Conservation (phyloP, 2,329 filamentous ascomycete species). For the Lachnum nothofagi region DNA sequence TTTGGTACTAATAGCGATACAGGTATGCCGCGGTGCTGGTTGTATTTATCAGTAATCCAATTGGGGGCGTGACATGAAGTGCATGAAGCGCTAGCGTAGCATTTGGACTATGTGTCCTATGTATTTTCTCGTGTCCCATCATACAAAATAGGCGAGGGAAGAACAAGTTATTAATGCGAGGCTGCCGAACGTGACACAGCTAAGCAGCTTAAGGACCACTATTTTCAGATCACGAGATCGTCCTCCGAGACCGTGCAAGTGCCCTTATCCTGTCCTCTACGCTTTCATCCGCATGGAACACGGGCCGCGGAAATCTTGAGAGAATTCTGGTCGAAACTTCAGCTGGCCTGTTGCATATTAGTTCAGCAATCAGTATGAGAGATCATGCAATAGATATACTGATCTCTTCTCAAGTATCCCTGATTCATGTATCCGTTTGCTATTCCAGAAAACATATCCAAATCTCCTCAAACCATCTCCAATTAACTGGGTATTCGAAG, state of each 20-base stretch:
- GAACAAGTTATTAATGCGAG: no score
- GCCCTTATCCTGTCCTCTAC: not conserved
- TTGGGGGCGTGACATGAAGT: no score
- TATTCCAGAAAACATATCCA: conserved; percentile 4
- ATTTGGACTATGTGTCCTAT: no score
- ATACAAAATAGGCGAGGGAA: no score
- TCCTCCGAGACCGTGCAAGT: not conserved
- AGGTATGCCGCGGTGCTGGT: no score
- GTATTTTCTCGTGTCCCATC: no score
- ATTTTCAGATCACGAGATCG: not conserved
- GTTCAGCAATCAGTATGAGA: not conserved
- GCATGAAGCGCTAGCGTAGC: no score
- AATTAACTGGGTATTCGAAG: not conserved
- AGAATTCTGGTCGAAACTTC: not conserved
- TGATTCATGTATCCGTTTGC: not conserved
- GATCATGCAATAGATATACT: not conserved
- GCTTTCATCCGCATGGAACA: not conserved
- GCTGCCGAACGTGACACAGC: no score
- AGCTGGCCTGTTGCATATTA: not conserved
- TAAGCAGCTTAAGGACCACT: no score
- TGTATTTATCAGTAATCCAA: no score
- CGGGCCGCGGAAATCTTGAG: not conserved
- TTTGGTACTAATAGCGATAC: no score
- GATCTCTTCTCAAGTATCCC: not conserved
- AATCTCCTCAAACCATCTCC: conserved; percentile 1